Conservation (phyloP, 1,284 basidiomycete genomes). For the Ustilago esculenta region DNA sequence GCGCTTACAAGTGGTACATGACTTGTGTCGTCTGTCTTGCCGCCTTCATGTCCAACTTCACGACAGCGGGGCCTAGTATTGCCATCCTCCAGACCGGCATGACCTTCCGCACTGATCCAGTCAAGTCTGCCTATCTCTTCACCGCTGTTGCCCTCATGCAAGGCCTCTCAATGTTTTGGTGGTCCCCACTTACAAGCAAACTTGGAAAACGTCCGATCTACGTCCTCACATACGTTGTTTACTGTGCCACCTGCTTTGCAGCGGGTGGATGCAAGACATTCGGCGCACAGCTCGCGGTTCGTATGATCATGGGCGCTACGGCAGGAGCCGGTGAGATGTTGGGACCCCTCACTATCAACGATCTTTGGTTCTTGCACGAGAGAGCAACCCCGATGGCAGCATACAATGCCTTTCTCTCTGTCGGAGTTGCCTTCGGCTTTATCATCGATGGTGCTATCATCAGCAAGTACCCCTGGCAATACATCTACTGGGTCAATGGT, state of each 20-base stretch:
- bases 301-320: conserved; percentile 9
- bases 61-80: conserved; percentile 20
- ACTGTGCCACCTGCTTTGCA: conserved; percentile 8
- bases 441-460: conserved; percentile 24
- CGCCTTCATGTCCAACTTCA: conserved; percentile 15
- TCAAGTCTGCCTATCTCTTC: conserved; percentile 27
- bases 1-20: conserved; percentile 30
- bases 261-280: conserved; percentile 20
- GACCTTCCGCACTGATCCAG: conserved; percentile 1
- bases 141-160: conserved; percentile 9
- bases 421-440: no score
- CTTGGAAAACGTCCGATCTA: conserved; percentile 30
- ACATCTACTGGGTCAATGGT: conserved; percentile 24
- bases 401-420: conserved; percentile 20
- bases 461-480: conserved; percentile 3
- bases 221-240: conserved; percentile 11
- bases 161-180: conserved; percentile 20
- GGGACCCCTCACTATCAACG: conserved; percentile 29
- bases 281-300: conserved; percentile 8
- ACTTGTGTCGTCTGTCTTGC: conserved; percentile 18
- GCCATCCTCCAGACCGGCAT: conserved; percentile 15
- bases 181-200: conserved; percentile 27
- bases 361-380: conserved; percentile 36
- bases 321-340: conserved; percentile 26
- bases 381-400: conserved; percentile 12